These are phyloP conservation scores for Saccharomyces uvarum DNA, from an alignment of 1,139 yeast genomes.

Conservation along the genomic window DNA sequence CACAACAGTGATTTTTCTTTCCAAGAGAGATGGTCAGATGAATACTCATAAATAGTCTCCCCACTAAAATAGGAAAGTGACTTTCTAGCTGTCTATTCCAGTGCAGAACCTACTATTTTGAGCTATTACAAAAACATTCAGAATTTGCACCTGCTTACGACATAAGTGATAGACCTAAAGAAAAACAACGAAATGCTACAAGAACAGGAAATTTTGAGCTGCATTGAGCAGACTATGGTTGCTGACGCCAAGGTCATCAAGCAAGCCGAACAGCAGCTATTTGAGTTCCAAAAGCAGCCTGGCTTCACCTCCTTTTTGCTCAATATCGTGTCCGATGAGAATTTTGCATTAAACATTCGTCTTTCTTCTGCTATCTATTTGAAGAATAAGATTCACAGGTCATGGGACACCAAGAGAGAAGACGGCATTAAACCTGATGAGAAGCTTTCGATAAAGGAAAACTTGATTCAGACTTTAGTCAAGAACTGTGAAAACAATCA, in stretches of 20 bases:
- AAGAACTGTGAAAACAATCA: conserved; percentile 35
- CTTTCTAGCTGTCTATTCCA: background rate
- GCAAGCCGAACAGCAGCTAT: conserved; percentile 62
- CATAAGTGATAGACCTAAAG: background rate
- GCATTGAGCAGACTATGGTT: conserved; percentile 74
- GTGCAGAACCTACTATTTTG: background rate
- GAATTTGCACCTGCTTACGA: background rate
- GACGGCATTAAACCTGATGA: conserved; percentile 45
- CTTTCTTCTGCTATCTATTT: conserved; percentile 60
- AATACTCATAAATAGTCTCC: background rate
- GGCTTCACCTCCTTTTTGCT: conserved; percentile 55
- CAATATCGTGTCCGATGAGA: conserved; percentile 43
- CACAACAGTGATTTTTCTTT: background rate
- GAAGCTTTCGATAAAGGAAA: conserved; percentile 45
- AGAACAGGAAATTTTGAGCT: conserved; percentile 55
- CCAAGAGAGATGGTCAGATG: background rate
- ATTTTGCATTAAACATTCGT: conserved; percentile 43
- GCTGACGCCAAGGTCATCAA: conserved; percentile 57
- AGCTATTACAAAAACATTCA: background rate
- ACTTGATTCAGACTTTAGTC: conserved; percentile 43
- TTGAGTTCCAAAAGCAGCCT: conserved; percentile 45
- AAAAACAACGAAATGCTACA: conserved; percentile 39
- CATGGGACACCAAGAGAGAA: conserved; percentile 43
- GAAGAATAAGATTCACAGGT: conserved; percentile 52
- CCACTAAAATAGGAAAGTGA: background rate